A percentile compares a stretch with the other conserved stretches of the same genome.
phyloP scores from a whole-genome alignment of 2,329 filamentous ascomycete genomes.

The Diaporthe aspalathi region DNA sequence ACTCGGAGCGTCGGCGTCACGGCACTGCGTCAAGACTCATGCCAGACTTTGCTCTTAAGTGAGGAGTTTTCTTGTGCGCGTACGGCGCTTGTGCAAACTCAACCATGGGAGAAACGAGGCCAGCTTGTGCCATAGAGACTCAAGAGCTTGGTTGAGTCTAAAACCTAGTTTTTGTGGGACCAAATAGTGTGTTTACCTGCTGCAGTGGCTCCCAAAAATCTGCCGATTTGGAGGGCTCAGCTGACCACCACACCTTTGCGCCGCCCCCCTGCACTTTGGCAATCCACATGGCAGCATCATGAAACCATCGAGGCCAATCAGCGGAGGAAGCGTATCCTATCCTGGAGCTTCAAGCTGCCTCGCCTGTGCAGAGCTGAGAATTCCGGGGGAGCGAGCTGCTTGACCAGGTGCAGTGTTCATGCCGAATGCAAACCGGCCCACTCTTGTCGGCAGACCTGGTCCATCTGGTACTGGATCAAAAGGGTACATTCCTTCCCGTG shows the following conservation, averaged over 20 bases:
- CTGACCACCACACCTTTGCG: slow-evolving; percentile 25
- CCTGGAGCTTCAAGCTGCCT: slow-evolving; percentile 19
- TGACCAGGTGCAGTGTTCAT: neutral
- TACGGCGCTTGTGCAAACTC: neutral
- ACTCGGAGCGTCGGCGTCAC: neutral
- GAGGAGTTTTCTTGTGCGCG: neutral
- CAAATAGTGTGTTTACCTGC: neutral
- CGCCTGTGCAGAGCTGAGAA: slow-evolving; percentile 20
- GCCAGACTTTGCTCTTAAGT: neutral
- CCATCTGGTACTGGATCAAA: slow-evolving; percentile 11
- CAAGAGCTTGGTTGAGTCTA: slow-evolving; percentile 12
- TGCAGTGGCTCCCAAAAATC: slow-evolving; percentile 3
- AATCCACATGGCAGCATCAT: slow-evolving; percentile 14
- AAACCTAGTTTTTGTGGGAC: slow-evolving; percentile 31
- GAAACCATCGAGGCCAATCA: slow-evolving; percentile 26
- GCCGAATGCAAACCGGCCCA: slow-evolving; percentile 10
- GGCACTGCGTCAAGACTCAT: neutral
- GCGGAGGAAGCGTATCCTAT: neutral
- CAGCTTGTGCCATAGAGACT: neutral
- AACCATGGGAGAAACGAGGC: neutral
- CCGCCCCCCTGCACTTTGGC: slow-evolving; percentile 17
- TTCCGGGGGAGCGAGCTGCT: neutral
- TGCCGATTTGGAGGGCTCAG: slow-evolving; percentile 19
- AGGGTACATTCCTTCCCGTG: slow-evolving; percentile 1
- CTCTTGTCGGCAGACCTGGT: neutral